Evolutionary conservation across 108 stramenopile species (phyloP), one percentile per base, ranked within the genome.

Genomic region (Fragilariopsis cylindrus): DNA sequence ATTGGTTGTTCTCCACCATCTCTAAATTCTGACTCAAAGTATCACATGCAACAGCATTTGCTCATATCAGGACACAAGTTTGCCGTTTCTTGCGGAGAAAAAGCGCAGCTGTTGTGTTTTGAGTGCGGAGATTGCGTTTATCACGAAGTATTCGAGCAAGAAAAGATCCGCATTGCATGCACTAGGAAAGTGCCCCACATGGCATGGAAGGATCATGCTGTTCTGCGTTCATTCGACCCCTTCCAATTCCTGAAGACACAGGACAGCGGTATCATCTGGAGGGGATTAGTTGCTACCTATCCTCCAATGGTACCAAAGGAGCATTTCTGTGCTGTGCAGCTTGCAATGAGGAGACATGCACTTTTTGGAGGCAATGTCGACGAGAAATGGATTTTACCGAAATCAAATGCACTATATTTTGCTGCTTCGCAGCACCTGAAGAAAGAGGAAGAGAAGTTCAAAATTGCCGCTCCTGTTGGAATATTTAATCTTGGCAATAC

Each of bases 401-500:
- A 69, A 40, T 52, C 76, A 1, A 53, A 57, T 43, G 64, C 76
- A 18, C 42, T 76, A 7, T 57, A 21, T 21, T 84, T 77, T 56
- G 70, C 63, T 48, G 68, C 76, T 13, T 50, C 56, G 1, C 65
- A 74, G 48, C 57, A 41, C 53, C 63, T 77, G 75, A 55, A 41
- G 72, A 60, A 57, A 39, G 69, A 57, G 11, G 5, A 16, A n/a
- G 46, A 82, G 3, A 57, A 76, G 50, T 79, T 57, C 19, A 68
- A 64, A 53, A 84, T 91, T 42, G 21, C 41, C 18, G 78, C 80
- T 47, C 90, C 90, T 16, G 88, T 93, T 43, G 96, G 96, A 9
- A 89, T 94, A 72, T 96, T 86, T 73, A 96, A 96, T 67, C 81
- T 94, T 39, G 96, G 96, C 3, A 92, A 94, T 75, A 95, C 93